Base-by-base conservation (phyloP, 2,329 filamentous ascomycete species). In the Aotearoamyces nothofagi region DNA sequence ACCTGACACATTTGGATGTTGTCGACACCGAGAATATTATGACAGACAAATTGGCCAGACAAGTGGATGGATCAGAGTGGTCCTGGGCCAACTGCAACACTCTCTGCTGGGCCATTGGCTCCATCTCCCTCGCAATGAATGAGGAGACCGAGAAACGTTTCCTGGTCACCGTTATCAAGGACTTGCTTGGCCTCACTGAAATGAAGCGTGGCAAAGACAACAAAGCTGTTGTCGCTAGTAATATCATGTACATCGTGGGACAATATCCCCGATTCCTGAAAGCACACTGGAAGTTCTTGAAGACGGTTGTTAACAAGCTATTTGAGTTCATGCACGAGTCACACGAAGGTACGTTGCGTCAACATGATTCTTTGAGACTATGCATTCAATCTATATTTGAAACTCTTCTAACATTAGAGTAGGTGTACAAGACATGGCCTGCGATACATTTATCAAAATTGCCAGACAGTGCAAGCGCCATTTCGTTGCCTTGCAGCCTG, bases 271-370 rank as follows among this genome's bases (percentile, higher is more conserved):
- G 90, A 12, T 98, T 98, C 60, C 61, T 98, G 45, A 98, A 98
- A 61, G 90, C 90, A 2, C 90, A 98, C 55, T 98, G 90, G 90
- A 98, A 98, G 54, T 98, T 98, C 59, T 63, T 98, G 32, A 98
- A 98, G 72, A 98, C 90, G 3, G 90, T 98, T 11, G 90, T 98
- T 48, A 98, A 98, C 60, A 98, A 98, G 62, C 69, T 98, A 4
- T 98, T 98, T 47, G 90, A 98, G 59, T 98, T 98, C 51, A 98
- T 98, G 90, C 90, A 98, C 54, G 90, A 98, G 56, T 96, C 90
- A 1, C 90, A 98, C 48, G 90, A 98, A 61, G 90, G 81, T 76
- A 56, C 45, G 66, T 52, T 32, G 4, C 29, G 5, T 12, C n/a
- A 26, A 24, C 14, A 14, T 23, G 6, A 15, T 29, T 6, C 6